Evolutionary conservation across 2,329 filamentous ascomycete genomes (phyloP).

Genomic region (Didymella sp.): DNA sequence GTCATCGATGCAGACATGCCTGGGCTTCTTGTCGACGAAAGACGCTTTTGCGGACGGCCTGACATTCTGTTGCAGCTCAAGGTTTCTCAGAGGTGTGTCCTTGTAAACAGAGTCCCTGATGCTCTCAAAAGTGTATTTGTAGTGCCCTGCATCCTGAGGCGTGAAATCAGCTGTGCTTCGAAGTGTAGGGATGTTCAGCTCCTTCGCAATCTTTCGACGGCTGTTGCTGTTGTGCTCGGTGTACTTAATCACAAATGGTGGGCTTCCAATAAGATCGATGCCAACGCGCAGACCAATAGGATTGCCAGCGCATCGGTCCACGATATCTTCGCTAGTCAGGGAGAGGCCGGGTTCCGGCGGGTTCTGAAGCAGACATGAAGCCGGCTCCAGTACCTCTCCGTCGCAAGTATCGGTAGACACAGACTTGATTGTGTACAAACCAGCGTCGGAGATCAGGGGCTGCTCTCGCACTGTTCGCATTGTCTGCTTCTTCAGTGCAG

Average conservation of each 20-base stretch:
- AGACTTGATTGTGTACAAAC: constrained; percentile 84
- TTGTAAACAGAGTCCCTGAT: constrained; percentile 85
- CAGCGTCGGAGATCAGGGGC: constrained; percentile 75
- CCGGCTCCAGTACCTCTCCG: constrained; percentile 90
- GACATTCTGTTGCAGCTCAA: constrained; percentile 83
- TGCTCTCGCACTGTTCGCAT: constrained; percentile 68
- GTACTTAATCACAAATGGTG: constrained; percentile 86
- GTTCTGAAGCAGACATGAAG: constrained; percentile 91
- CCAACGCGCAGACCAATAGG: constrained; percentile 89
- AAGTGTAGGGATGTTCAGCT: constrained; percentile 66
- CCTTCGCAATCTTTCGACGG: constrained; percentile 61
- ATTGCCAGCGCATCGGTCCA: constrained; percentile 93
- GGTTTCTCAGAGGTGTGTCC: constrained; percentile 58
- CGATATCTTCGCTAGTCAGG: constrained; percentile 79
- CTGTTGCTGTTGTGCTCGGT: constrained; percentile 69
- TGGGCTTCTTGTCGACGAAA: constrained; percentile 65
- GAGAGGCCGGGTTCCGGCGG: constrained; percentile 83
- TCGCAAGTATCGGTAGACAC: constrained; percentile 81
- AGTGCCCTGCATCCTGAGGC: constrained; percentile 80
- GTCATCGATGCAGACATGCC: constrained; percentile 83
- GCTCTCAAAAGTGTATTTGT: constrained; percentile 83
- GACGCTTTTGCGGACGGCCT: constrained; percentile 87
- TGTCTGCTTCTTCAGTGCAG: constrained; percentile 64
- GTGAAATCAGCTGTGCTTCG: constrained; percentile 85
- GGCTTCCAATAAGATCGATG: constrained; percentile 88